Conservation (phyloP, 2,329 filamentous ascomycete genomes). For the Aspergillus melleus region DNA sequence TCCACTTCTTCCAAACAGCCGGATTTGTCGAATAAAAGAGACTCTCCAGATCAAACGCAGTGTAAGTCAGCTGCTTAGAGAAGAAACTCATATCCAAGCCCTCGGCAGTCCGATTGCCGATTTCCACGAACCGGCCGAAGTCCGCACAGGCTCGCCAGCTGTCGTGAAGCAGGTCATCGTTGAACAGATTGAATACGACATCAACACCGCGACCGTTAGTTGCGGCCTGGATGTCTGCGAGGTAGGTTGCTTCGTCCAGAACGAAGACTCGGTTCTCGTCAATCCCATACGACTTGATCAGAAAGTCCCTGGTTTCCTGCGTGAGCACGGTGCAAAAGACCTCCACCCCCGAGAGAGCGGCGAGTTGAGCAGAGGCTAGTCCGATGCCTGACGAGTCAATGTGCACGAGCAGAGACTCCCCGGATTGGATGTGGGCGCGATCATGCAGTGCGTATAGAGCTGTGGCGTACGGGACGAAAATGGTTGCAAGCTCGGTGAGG, state of each 20-base stretch:
- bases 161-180: conserved; percentile 10
- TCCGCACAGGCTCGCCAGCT: conserved; percentile 5
- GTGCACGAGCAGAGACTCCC: not conserved
- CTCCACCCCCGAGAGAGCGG: not conserved
- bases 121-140: conserved; percentile 14
- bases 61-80: not conserved
- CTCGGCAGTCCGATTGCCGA: conserved; percentile 10
- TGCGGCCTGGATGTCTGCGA: not conserved
- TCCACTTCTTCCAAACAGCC: not conserved
- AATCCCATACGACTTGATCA: not conserved
- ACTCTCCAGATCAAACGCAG: conserved; percentile 5
- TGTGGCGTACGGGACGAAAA: not conserved
- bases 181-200: conserved; percentile 13
- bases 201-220: conserved; percentile 12
- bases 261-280: not conserved
- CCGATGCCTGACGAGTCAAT: not conserved
- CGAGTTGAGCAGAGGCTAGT: not conserved
- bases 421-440: not conserved
- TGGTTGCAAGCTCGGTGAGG: not conserved
- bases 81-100: conserved; percentile 2
- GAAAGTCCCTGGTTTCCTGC: not conserved
- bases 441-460: not conserved
- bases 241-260: conserved; percentile 1
- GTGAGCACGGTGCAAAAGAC: not conserved
- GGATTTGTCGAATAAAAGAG: not conserved